Base-by-base conservation (phyloP, 768 basidiomycete genomes). In the Xerocomellus intermedius region DNA sequence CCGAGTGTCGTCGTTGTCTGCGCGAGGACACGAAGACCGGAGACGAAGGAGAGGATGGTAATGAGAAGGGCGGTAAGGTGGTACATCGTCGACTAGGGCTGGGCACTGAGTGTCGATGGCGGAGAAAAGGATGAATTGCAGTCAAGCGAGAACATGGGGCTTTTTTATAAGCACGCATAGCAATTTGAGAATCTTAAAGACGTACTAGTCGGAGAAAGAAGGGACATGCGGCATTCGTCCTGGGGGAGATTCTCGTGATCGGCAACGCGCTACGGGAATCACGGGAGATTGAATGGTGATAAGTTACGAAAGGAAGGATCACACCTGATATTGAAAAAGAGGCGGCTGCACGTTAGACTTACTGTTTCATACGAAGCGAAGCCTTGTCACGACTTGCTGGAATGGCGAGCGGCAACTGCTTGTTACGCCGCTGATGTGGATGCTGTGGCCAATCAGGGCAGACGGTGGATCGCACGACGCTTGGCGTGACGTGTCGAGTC, bases 1-100 rank as follows among this genome's bases (percentile, higher is more conserved):
- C 75, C 61, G 43, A 78, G 70, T 6, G 70, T 67, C 39, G 53
- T 32, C 32, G 48, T 5, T 4, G 56, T 56, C 57, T 69, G 64
- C 10, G 70, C 63, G 48, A 56, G 47, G 48, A 58, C 62, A 33
- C 55, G 45, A 16, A 67, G 61, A 39, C 48, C 50, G 32, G 64
- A 54, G 49, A 42, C 17, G 1, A 64, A 39, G 14, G 62, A 14
- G 33, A 65, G 50, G 52, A 60, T 17, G 32, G 58, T 5, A 39
- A 57, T 38, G 45, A 67, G 10, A n/a, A 61, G 41, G 5, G 58
- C 48, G 38, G 63, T 33, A 26, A 64, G 50, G 61, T 37, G 39
- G 51, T 60, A 63, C 74, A 74, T 75, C 33, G 43, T 66, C 48
- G 42, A 54, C 2, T 10, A 33, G 47, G 17, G n/a, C n/a, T n/a